phyloP scores from a whole-genome alignment of 1,139 yeast genomes.

The Candida sanyaensis region DNA sequence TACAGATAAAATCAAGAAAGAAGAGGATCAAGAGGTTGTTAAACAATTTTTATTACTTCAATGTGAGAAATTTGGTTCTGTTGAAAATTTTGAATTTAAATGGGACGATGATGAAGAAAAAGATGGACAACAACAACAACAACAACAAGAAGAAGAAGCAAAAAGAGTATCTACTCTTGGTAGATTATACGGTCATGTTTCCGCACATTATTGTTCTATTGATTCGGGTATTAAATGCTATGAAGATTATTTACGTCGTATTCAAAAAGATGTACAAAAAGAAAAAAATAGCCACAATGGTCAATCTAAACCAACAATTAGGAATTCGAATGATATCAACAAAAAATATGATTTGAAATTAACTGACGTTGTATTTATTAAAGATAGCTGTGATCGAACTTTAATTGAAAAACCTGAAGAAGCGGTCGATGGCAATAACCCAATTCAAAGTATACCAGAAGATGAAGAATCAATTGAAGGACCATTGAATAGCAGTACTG shows the following conservation, averaged over 20 bases:
- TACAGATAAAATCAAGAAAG: constrained; percentile 6
- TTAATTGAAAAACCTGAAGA: constrained; percentile 10
- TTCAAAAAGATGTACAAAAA: constrained; percentile 25
- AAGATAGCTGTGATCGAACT: constrained; percentile 41
- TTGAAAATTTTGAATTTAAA: constrained; percentile 30
- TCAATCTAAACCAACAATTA: not conserved
- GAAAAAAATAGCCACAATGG: constrained; percentile 16
- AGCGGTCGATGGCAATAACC: not conserved
- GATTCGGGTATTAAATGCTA: constrained; percentile 42
- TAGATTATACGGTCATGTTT: constrained; percentile 16
- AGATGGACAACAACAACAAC: no score
- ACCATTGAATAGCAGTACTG: constrained; percentile 13
- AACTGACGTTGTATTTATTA: constrained; percentile 25
- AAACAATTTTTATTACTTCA: constrained; percentile 18
- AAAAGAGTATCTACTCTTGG: constrained; percentile 1
- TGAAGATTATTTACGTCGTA: constrained; percentile 31
- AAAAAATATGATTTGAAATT: constrained; percentile 19
- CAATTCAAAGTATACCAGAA: constrained; percentile 9
- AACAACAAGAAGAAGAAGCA: not conserved
- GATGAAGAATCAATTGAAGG: constrained; percentile 11
- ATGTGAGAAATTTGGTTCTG: constrained; percentile 36
- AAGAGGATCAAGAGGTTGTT: constrained; percentile 6
- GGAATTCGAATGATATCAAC: constrained; percentile 7
- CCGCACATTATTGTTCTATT: constrained; percentile 41
- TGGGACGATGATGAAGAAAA: not conserved